Base-by-base conservation (phyloP, 208 protist genomes). In the Plasmodiophora brassicae region DNA sequence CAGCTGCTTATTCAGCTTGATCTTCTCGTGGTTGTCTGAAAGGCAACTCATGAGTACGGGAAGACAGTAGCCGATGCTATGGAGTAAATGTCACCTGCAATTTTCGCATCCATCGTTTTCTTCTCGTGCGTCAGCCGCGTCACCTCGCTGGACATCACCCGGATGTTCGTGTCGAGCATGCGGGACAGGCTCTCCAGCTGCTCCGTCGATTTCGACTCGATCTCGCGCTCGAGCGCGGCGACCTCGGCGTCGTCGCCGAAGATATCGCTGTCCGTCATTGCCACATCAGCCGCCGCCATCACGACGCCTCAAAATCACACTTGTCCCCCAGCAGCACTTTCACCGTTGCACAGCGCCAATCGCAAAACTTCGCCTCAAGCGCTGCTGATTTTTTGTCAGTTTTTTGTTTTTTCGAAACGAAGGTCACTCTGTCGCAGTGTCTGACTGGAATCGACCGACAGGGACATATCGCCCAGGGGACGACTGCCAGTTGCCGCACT, bases 1-100 rank as follows among this genome's bases (percentile, higher is more conserved):
- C 20, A 97, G 91, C 88, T 96, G 93, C 87, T 94, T 95, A 91
- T 98, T 97, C 38, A 98, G 60, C 89, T 97, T 96, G 85, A 98
- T 95, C 90, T 97, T 97, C 46, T 97, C 95, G 20, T 91, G 89
- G 90, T 98, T 98, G 60, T 95, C 94, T 84, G 41, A 39, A 22
- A 39, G 25, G 22, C 22, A 39, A 84, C 25, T 20, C 32, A 36
- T 84, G 36, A 39, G 71, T 84, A 36, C 25, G 71, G 22, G 71
- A 28, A 20, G 22, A 36, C 32, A 36, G 14, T 5, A 39, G 36
- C 32, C 14, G 44, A 94, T 94, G 41, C 94, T 92, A 45, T 88
- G 91, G 45, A 96, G 95, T 65, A 95, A 93, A 53, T 93, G 89
- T 28, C 83, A 92, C 25, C 92, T 90, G 86, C 94, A 88, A 87